Conservation (phyloP, 2,329 filamentous ascomycete genomes). For the Pezicula carpinea region DNA sequence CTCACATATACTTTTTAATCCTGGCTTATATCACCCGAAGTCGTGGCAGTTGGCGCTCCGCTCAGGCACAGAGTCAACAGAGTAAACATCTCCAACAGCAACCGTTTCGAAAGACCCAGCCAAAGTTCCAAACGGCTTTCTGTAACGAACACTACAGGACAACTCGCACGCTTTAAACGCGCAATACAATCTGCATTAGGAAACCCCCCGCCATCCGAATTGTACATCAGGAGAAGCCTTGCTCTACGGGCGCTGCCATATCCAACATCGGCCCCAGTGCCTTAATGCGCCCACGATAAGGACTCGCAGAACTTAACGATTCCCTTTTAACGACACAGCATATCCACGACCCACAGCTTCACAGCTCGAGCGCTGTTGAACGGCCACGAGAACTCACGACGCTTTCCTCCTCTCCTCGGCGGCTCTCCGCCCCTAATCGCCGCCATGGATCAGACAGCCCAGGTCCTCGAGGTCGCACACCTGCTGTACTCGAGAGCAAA, state of each 20-base stretch:
- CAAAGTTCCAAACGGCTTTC: neutral
- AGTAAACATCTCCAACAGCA: constrained; percentile 16
- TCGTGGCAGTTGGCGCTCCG: too few species aligned
- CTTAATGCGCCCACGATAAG: neutral
- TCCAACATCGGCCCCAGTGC: neutral
- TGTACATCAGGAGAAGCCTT: neutral
- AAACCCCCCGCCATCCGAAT: neutral
- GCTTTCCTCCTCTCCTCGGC: constrained; percentile 5
- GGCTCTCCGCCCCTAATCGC: constrained; percentile 11
- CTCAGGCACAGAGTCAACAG: constrained; percentile 1
- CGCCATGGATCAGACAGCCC: constrained; percentile 34
- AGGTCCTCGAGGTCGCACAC: constrained; percentile 33
- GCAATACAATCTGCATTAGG: neutral
- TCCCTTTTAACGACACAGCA: neutral
- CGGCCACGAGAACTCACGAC: constrained; percentile 6
- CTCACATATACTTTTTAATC: too few species aligned
- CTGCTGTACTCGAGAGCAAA: constrained; percentile 40
- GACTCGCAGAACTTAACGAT: neutral
- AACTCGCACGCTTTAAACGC: neutral
- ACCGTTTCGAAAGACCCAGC: constrained; percentile 16
- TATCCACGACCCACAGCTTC: too few species aligned
- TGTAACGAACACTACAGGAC: neutral
- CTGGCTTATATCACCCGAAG: too few species aligned
- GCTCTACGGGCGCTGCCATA: neutral
- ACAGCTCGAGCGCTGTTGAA: constrained; percentile 7